These are phyloP conservation scores for Boletus reticulatus DNA, from an alignment of 768 basidiomycete genomes.

Conservation along the genomic window DNA sequence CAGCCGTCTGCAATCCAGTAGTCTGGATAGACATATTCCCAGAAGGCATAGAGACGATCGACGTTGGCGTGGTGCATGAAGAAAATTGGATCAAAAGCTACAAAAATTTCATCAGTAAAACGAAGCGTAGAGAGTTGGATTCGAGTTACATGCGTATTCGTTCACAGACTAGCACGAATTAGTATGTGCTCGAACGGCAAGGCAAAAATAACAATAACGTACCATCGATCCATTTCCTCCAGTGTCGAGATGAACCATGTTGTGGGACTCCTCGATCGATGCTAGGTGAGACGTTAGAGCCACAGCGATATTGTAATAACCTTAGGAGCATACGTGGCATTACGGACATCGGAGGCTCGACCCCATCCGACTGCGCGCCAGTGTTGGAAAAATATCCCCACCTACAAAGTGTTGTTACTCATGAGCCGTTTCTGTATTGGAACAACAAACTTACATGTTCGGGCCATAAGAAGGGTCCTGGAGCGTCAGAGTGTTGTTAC, in stretches of 20 bases:
- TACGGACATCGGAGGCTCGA: neutral
- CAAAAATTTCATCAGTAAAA: neutral
- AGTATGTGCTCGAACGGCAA: neutral
- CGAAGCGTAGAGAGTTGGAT: neutral
- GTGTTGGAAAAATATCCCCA: conserved; percentile 13
- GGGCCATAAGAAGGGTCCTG: conserved; percentile 6
- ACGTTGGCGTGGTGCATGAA: conserved; percentile 19
- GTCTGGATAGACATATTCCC: conserved; percentile 20
- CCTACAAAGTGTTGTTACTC: neutral
- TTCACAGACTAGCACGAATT: conserved; percentile 2
- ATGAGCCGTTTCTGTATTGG: neutral
- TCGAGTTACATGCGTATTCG: conserved; percentile 18
- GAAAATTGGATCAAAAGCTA: conserved; percentile 20
- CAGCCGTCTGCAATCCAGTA: conserved; percentile 17
- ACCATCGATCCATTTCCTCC: conserved; percentile 19
- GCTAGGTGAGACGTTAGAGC: conserved; percentile 5
- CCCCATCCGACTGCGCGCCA: neutral
- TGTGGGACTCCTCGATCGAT: conserved; percentile 17
- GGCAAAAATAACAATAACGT: neutral
- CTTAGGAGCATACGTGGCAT: neutral
- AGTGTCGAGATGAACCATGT: conserved; percentile 14
- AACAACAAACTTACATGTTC: conserved; percentile 6
- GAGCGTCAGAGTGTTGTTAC: conserved; percentile 9
- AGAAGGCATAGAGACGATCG: conserved; percentile 20
- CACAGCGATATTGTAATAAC: neutral